These are phyloP conservation scores for Solanum gracilifrons DNA, from an alignment of 257 asterid genomes.

Conservation along the genomic window DNA sequence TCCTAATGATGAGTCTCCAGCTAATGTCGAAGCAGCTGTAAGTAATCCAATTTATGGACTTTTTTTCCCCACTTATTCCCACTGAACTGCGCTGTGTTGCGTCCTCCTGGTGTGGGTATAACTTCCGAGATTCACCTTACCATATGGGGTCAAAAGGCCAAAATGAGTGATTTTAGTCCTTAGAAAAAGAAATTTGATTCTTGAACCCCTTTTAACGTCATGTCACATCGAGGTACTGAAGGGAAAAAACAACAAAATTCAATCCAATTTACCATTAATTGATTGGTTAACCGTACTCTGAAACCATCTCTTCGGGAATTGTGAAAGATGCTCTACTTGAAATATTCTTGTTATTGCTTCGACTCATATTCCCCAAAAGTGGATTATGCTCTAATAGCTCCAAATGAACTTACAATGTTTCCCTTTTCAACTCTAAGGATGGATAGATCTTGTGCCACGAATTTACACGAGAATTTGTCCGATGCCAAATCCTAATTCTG, in stretches of 20 bases:
- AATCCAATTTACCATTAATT: neutral
- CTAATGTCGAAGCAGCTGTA: neutral
- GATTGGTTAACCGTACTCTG: too few species aligned
- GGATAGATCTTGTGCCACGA: too few species aligned
- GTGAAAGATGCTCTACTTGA: neutral
- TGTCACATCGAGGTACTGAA: neutral
- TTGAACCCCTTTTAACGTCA: neutral
- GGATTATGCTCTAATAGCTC: too few species aligned
- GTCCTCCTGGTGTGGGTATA: neutral
- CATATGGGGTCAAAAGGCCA: too few species aligned
- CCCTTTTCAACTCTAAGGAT: too few species aligned
- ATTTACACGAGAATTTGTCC: too few species aligned
- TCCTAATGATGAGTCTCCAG: neutral
- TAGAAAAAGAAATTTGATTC: too few species aligned
- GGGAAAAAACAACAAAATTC: neutral
- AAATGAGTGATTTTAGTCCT: too few species aligned
- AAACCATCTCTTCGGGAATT: neutral
- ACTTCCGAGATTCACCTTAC: too few species aligned
- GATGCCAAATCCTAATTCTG: too few species aligned
- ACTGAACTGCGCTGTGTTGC: neutral
- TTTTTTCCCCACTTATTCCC: neutral
- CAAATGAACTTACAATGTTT: too few species aligned
- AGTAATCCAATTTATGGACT: neutral
- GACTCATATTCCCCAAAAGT: too few species aligned
- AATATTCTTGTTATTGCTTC: neutral